Conservation (phyloP, 2,329 filamentous ascomycete species). For the Pseudogymnoascus sp. region DNA sequence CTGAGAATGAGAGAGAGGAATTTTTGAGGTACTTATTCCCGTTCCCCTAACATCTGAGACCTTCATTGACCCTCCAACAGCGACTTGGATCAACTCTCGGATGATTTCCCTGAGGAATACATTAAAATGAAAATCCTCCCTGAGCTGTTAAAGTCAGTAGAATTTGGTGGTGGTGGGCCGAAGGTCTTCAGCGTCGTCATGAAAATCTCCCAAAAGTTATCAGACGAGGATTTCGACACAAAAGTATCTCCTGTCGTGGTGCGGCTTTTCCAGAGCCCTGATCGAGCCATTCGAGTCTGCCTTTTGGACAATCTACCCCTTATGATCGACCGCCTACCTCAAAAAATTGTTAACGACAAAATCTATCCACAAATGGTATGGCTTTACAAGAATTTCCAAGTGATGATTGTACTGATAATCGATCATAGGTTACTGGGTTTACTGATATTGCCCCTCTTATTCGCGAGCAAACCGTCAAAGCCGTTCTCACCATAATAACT, state of each 20-base stretch:
- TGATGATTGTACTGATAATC: not conserved
- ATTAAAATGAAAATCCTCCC: slow-evolving; percentile 96
- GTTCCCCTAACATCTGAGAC: slow-evolving; percentile 20
- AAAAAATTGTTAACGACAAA: slow-evolving; percentile 88
- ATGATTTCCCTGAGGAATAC: slow-evolving; percentile 95
- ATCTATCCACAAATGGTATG: slow-evolving; percentile 87
- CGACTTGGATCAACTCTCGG: slow-evolving; percentile 75
- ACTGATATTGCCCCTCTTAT: slow-evolving; percentile 86
- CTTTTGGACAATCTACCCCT: slow-evolving; percentile 77
- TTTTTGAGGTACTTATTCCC: slow-evolving; percentile 57
- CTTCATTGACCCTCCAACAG: slow-evolving; percentile 26
- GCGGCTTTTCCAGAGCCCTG: slow-evolving; percentile 80
- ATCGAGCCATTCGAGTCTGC: slow-evolving; percentile 84
- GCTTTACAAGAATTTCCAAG: not conserved
- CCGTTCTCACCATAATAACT: slow-evolving; percentile 73
- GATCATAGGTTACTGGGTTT: slow-evolving; percentile 72
- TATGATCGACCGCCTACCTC: slow-evolving; percentile 85
- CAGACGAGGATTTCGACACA: slow-evolving; percentile 79
- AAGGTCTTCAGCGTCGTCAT: slow-evolving; percentile 83
- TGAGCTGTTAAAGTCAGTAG: slow-evolving; percentile 95
- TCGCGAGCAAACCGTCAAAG: slow-evolving; percentile 91
- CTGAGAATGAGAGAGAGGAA: slow-evolving; percentile 70
- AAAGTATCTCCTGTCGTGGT: slow-evolving; percentile 80
- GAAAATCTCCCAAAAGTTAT: slow-evolving; percentile 81
- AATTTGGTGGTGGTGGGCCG: slow-evolving; percentile 90